Evolutionary conservation across 352 stramenopile species (phyloP), one percentile per base, ranked within the genome.

Genomic region (Globisporangium okanoganense): DNA sequence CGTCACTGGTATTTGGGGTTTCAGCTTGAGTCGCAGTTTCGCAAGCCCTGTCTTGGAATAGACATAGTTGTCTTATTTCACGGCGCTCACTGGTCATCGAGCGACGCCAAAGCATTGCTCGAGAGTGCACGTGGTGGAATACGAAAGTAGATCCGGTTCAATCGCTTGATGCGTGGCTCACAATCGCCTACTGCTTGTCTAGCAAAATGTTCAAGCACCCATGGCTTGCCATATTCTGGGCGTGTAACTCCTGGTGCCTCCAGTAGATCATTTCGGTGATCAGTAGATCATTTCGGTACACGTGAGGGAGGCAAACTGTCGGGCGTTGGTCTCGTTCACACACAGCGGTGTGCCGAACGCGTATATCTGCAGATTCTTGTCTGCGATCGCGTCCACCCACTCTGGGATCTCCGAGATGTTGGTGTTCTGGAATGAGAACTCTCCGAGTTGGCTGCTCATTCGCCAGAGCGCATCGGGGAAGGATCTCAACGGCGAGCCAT

Each of bases 321-420:
- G 10, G 24, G 31, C 33, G 47, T n/a, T 7, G 7, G 5, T 60
- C 10, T 10, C 47, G 18, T 45, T 13, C 8, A 54, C 56, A 29
- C 67, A 71, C 45, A 73, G 14, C 1, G 67, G 67, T 5, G 67
- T 65, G 1, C 45, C 67, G 8, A 57, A 62, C 6, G 18, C 63
- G 41, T 56, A 56, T 22, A 73, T 25, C 8, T 35, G 13, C 2
- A 45, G 16, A 9, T 44, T 20, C 56, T 45, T 1, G 54, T 2
- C 16, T 10, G 47, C 20, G 20, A 41, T 9, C 7, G 16, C 48
- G 29, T 5, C 31, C 44, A 62, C 43, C 56, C 56, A 62, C 33
- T 53, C 45, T 10, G 56, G 56, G 14, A 62, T 36, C 7, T 24
- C 22, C 16, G 9, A 25, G 12, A 62, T 48, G 22, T 38, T 38